These are phyloP conservation scores for Balakata baccata DNA, from an alignment of 345 rosid genomes.

Conservation along the genomic window DNA sequence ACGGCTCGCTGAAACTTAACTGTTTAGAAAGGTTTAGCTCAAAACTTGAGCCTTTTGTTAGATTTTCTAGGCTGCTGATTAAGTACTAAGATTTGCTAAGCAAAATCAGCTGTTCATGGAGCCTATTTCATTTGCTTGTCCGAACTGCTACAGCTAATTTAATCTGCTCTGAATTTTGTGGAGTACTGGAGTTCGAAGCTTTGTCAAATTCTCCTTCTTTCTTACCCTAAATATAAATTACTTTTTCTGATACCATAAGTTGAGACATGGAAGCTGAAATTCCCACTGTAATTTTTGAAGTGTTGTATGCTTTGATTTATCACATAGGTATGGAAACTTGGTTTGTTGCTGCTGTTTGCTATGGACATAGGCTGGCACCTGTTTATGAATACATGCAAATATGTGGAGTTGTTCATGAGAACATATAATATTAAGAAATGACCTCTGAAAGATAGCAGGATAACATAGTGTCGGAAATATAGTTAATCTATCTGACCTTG, in stretches of 20 bases:
- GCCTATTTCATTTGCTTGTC: slow-evolving; percentile 3
- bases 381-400: neutral
- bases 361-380: neutral
- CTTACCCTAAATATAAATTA: neutral
- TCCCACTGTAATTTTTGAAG: neutral
- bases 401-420: neutral
- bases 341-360: neutral
- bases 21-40: slow-evolving; percentile 3
- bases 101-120: neutral
- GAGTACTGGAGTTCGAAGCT: neutral
- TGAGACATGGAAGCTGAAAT: neutral
- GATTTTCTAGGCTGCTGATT: neutral
- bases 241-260: neutral
- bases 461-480: neutral
- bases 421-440: neutral
- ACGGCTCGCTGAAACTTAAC: neutral
- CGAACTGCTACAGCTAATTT: neutral
- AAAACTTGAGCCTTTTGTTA: neutral
- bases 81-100: neutral
- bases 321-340: neutral
- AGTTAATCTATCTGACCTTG: neutral
- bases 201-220: neutral
- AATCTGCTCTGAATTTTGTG: neutral
- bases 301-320: neutral
- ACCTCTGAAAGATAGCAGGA: neutral